phyloP scores from a whole-genome alignment of 2,329 filamentous ascomycete species.

The Zopfia rhizophila region DNA sequence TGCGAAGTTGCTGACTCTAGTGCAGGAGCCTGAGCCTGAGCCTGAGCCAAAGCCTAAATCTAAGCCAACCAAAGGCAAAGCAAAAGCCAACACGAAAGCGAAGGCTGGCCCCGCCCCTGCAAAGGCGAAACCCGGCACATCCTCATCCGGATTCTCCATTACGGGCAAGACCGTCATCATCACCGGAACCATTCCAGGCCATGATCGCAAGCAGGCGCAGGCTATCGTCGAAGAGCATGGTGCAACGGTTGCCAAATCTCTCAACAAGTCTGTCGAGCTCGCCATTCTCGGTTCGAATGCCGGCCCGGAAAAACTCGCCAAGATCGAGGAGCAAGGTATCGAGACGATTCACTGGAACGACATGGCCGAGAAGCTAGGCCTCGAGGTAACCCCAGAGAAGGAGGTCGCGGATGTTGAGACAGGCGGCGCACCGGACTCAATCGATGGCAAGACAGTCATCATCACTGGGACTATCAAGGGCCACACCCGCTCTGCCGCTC shows the following conservation, averaged over 20 bases:
- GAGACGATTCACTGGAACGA: slow-evolving; percentile 31
- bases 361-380: slow-evolving; percentile 53
- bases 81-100: slow-evolving; percentile 29
- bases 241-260: slow-evolving; percentile 26
- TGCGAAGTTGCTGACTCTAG: slow-evolving; percentile 12
- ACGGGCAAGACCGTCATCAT: slow-evolving; percentile 29
- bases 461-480: slow-evolving; percentile 56
- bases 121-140: background rate
- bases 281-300: slow-evolving; percentile 27
- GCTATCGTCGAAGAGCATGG: slow-evolving; percentile 27
- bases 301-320: slow-evolving; percentile 27
- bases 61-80: slow-evolving; percentile 21
- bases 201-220: slow-evolving; percentile 27
- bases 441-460: slow-evolving; percentile 35
- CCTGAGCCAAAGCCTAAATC: too few species aligned
- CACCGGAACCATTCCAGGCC: slow-evolving; percentile 25
- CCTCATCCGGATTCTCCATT: slow-evolving; percentile 13
- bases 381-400: slow-evolving; percentile 27
- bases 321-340: slow-evolving; percentile 29
- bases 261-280: slow-evolving; percentile 33
- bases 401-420: slow-evolving; percentile 23
- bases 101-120: slow-evolving; percentile 22
- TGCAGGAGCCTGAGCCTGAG: slow-evolving; percentile 2
- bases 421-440: slow-evolving; percentile 27
- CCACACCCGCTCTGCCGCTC: slow-evolving; percentile 24